Evolutionary conservation across 768 basidiomycete genomes (phyloP).

Genomic region (Tricholoma flavovirens): DNA sequence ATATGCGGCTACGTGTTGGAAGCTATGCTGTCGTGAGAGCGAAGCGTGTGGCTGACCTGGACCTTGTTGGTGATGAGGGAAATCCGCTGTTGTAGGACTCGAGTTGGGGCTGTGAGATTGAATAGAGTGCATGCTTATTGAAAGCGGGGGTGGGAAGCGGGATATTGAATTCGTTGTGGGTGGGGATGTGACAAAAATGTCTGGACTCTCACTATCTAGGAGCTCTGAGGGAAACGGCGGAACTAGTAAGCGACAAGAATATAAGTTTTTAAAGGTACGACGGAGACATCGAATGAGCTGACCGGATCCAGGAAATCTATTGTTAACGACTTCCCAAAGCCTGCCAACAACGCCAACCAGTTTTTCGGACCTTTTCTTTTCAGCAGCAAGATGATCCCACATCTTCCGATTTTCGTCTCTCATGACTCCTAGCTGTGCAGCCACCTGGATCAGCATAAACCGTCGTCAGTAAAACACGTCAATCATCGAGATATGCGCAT

Average conservation of each 20-base stretch:
- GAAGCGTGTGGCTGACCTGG: constrained; percentile 33
- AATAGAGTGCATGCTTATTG: constrained; percentile 40
- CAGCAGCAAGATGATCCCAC: constrained; percentile 48
- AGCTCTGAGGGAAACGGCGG: constrained; percentile 48
- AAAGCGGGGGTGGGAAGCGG: constrained; percentile 39
- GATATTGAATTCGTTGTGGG: constrained; percentile 30
- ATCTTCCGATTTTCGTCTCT: constrained; percentile 67
- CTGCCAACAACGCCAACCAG: constrained; percentile 52
- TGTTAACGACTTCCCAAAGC: constrained; percentile 58
- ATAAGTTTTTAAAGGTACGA: background rate
- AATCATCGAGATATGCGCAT: background rate
- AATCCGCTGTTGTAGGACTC: constrained; percentile 49
- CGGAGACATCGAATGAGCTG: constrained; percentile 20
- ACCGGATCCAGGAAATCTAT: constrained; percentile 51
- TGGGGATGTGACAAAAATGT: constrained; percentile 71
- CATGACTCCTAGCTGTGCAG: constrained; percentile 61
- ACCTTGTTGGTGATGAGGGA: constrained; percentile 32
- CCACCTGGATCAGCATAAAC: constrained; percentile 31
- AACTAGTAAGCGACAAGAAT: constrained; percentile 22
- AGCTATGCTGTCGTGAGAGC: constrained; percentile 56
- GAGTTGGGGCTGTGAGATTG: constrained; percentile 32
- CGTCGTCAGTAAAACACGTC: constrained; percentile 6
- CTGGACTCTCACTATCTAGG: constrained; percentile 53
- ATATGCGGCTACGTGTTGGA: constrained; percentile 45
- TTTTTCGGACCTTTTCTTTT: constrained; percentile 57